A percentile compares a stretch with the other conserved stretches of the same genome.
Conservation (phyloP, 257 asterid genomes). For the Primulina eburnea region DNA sequence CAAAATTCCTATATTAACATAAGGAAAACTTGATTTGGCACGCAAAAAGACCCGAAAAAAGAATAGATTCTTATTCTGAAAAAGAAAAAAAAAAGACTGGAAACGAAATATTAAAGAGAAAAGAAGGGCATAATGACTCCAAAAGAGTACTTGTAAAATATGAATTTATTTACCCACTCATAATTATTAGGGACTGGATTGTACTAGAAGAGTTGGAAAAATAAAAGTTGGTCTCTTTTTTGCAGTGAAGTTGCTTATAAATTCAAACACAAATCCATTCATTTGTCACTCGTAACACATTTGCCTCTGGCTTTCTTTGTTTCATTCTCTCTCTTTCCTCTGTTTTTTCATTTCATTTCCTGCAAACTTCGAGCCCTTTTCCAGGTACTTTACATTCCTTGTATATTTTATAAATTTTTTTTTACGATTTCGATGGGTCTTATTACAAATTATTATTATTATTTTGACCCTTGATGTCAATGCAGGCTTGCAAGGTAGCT, state of each 20-base stretch:
- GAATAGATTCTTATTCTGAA: too few species aligned
- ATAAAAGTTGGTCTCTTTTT: constrained; percentile 28
- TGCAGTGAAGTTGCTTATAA: constrained; percentile 51
- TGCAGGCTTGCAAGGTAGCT: constrained; percentile 21
- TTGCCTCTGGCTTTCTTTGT: neutral
- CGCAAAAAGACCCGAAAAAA: neutral
- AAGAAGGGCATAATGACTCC: neutral
- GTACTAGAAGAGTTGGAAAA: constrained; percentile 30
- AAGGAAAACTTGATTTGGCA: neutral
- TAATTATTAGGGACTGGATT: constrained; percentile 25
- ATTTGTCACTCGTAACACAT: constrained; percentile 26
- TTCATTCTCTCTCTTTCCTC: constrained; percentile 24
- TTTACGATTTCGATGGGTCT: neutral
- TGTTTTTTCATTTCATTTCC: constrained; percentile 24
- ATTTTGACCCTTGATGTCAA: constrained; percentile 16
- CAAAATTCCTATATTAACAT: too few species aligned
- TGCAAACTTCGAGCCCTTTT: constrained; percentile 28
- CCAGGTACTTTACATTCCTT: constrained; percentile 34
- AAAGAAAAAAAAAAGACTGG: too few species aligned
- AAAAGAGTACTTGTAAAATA: neutral
- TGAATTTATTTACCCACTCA: neutral
- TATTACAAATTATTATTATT: neutral
- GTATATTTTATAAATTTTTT: neutral
- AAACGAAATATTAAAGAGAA: too few species aligned
- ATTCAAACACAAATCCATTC: constrained; percentile 34